phyloP scores from a whole-genome alignment of 352 stramenopile genomes.

The Phytopythium oedochilum region DNA sequence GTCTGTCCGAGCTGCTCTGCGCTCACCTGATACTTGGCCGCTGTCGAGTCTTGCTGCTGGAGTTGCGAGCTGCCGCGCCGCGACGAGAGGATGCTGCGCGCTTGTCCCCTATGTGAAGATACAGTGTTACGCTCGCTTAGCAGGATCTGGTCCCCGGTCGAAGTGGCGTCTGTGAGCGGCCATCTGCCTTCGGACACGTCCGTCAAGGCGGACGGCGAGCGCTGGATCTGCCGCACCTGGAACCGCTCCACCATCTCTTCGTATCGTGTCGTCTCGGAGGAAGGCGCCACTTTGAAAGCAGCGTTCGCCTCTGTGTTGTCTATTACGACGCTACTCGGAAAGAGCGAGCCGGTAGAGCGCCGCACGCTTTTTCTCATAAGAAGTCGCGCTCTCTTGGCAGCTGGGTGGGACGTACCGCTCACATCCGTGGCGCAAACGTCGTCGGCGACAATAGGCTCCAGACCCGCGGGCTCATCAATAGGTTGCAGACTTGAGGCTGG shows the following conservation, averaged over 20 bases:
- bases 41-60: background rate
- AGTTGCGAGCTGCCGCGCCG: background rate
- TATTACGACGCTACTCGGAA: background rate
- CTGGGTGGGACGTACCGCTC: too few relatives aligned
- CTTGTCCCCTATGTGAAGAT: background rate
- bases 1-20: background rate
- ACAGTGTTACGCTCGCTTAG: background rate
- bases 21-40: background rate
- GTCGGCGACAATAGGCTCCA: too few relatives aligned
- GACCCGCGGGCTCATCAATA: background rate
- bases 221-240: constrained; percentile 34
- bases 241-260: constrained; percentile 10
- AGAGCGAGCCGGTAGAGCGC: too few relatives aligned
- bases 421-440: too few relatives aligned
- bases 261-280: too few relatives aligned
- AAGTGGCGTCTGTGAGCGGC: background rate
- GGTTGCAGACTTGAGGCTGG: background rate
- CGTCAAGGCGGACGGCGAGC: constrained; percentile 9
- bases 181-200: constrained; percentile 3
- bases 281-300: too few relatives aligned
- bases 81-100: background rate
- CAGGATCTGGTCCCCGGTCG: background rate
- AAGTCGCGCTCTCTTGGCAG: background rate
- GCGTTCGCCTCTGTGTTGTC: too few relatives aligned
- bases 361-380: background rate